Percentiles rank a stretch among this genome's conserved stretches.
Evolutionary conservation across 1,139 yeast species (phyloP).

Genomic region (Lodderomyces orthopsilosis): DNA sequence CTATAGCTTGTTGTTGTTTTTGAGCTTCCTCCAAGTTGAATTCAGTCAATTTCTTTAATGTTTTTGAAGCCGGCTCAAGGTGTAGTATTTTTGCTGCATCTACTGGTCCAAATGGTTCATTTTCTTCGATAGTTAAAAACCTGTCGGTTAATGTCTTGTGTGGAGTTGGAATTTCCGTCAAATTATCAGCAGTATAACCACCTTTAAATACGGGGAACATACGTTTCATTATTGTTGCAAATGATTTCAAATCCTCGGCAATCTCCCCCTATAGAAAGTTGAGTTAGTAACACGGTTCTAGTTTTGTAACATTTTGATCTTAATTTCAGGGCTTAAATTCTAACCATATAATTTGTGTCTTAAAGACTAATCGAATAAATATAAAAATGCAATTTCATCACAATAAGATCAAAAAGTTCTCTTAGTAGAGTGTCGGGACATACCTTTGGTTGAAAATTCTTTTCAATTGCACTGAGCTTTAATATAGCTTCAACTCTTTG

Average conservation of each 20-base stretch:
- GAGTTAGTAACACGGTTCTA: conserved; percentile 11
- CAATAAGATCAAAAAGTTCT: conserved; percentile 3
- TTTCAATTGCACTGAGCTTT: conserved; percentile 63
- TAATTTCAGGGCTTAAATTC: conserved; percentile 23
- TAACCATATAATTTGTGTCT: conserved; percentile 63
- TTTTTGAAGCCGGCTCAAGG: conserved; percentile 79
- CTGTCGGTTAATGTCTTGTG: conserved; percentile 78
- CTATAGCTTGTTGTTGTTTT: conserved; percentile 21
- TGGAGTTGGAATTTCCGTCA: conserved; percentile 94
- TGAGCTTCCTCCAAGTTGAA: conserved; percentile 39
- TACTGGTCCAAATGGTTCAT: conserved; percentile 95
- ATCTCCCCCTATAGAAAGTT: conserved; percentile 35
- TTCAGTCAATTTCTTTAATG: conserved; percentile 64
- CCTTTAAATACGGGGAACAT: conserved; percentile 76
- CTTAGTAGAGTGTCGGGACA: conserved; percentile 30
- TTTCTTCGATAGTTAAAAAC: conserved; percentile 86
- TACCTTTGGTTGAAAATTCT: conserved; percentile 58
- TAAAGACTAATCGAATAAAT: conserved; percentile 73
- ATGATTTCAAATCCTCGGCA: conserved; percentile 49
- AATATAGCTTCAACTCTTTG: conserved; percentile 86
- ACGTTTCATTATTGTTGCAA: conserved; percentile 62
- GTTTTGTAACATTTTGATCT: no score
- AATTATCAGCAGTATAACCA: conserved; percentile 54
- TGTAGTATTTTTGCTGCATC: conserved; percentile 90
- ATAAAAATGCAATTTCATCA: conserved; percentile 22